A percentile compares a stretch with the other conserved stretches of the same genome.
Evolutionary conservation across 192 early-diverging fungal genomes (phyloP).

Genomic region (Rhizophagus sp.): DNA sequence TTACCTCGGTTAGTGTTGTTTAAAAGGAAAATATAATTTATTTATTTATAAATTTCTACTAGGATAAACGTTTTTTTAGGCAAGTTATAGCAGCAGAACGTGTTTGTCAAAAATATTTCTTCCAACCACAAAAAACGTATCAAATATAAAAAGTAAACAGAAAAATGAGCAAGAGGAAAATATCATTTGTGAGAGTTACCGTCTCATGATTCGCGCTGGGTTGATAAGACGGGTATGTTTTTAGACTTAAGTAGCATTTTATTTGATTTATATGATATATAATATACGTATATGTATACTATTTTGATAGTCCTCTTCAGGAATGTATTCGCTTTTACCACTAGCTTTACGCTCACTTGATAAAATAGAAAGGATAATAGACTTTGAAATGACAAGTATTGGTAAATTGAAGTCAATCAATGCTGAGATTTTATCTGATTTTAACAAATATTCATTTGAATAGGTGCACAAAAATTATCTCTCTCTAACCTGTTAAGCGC

Average conservation of each 20-base stretch:
- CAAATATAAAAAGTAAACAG: neutral
- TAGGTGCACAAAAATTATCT: constrained; percentile 69
- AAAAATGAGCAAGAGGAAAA: neutral
- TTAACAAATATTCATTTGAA: neutral
- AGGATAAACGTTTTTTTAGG: neutral
- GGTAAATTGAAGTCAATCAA: constrained; percentile 39
- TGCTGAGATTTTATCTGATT: neutral
- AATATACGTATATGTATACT: neutral
- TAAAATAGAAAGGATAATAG: constrained; percentile 80
- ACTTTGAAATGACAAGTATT: constrained; percentile 75
- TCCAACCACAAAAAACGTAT: constrained; percentile 38
- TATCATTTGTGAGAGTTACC: constrained; percentile 43
- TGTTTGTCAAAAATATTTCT: constrained; percentile 40
- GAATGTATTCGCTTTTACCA: constrained; percentile 85
- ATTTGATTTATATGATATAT: neutral
- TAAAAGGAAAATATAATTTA: neutral
- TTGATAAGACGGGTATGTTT: constrained; percentile 70
- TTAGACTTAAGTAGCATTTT: neutral
- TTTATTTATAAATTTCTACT: no score
- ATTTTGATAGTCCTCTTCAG: constrained; percentile 68
- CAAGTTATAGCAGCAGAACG: constrained; percentile 14
- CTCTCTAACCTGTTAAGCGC: constrained; percentile 69
- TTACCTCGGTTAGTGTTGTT: neutral
- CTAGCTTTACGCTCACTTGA: constrained; percentile 70
- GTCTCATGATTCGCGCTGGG: constrained; percentile 64